These are phyloP conservation scores for Pseudocercospora cruenta DNA, from an alignment of 2,329 filamentous ascomycete species.

Conservation along the genomic window DNA sequence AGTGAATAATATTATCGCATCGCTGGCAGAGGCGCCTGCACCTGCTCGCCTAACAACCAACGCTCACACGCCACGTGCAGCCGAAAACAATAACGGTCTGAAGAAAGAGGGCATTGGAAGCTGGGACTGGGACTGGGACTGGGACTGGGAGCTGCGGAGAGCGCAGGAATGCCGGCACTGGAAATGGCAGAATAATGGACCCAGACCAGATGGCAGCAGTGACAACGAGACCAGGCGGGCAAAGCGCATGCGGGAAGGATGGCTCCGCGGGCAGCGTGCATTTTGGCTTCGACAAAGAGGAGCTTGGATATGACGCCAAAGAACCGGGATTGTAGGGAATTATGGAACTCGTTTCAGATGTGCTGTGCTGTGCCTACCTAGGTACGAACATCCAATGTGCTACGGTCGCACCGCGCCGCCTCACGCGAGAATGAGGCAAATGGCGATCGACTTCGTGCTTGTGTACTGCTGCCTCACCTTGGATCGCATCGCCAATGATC, in stretches of 20 bases:
- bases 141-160: neutral
- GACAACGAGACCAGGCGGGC: neutral
- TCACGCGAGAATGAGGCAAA: conserved; percentile 1
- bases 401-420: neutral
- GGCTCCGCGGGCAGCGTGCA: neutral
- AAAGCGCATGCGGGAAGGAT: neutral
- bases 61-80: conserved; percentile 4
- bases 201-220: neutral
- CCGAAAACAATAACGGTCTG: neutral
- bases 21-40: conserved; percentile 12
- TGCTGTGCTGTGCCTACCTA: too few species aligned
- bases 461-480: conserved; percentile 1
- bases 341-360: neutral
- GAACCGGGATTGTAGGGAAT: neutral
- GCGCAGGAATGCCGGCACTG: neutral
- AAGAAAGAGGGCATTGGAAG: conserved; percentile 3
- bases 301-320: neutral
- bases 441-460: neutral
- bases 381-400: neutral
- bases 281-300: conserved; percentile 2
- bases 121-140: neutral
- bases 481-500: neutral
- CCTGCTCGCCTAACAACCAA: conserved; percentile 7
- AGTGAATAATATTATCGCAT: conserved; percentile 8
- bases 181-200: too few species aligned